These are phyloP conservation scores for Trichoderma cornu-damae DNA, from an alignment of 2,329 filamentous ascomycete genomes.

Conservation along the genomic window DNA sequence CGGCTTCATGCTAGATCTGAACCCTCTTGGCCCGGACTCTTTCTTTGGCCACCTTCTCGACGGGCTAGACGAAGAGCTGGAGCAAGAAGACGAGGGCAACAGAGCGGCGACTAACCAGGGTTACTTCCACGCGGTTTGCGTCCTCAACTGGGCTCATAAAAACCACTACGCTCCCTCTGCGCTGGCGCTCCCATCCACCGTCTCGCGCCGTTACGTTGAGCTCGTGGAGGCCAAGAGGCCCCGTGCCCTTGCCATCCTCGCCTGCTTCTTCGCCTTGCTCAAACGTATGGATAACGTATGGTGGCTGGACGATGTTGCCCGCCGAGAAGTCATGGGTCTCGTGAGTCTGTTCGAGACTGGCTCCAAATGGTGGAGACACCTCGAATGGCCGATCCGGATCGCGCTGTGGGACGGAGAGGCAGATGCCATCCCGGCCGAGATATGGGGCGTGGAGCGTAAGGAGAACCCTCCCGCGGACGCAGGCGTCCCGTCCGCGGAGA, in stretches of 20 bases:
- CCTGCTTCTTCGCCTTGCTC: constrained; percentile 61
- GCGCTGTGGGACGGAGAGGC: constrained; percentile 50
- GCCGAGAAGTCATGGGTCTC: constrained; percentile 60
- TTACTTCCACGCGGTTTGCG: constrained; percentile 60
- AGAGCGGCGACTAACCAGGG: constrained; percentile 41
- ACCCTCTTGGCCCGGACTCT: constrained; percentile 44
- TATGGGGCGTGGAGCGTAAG: constrained; percentile 52
- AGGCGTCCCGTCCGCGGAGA: constrained; percentile 32
- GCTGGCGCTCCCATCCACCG: constrained; percentile 59
- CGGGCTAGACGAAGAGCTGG: constrained; percentile 53
- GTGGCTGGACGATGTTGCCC: constrained; percentile 65
- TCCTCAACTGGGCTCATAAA: constrained; percentile 61
- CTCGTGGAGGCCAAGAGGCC: constrained; percentile 55
- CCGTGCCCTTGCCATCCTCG: constrained; percentile 58
- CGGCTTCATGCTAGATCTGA: constrained; percentile 55
- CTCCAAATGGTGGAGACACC: constrained; percentile 56
- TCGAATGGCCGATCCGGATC: constrained; percentile 57
- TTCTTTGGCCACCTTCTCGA: constrained; percentile 59
- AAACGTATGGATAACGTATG: constrained; percentile 58
- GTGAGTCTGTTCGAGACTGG: constrained; percentile 54
- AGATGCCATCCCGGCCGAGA: constrained; percentile 47
- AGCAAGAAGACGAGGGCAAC: constrained; percentile 30
- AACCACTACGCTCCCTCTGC: constrained; percentile 55
- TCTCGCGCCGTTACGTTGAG: constrained; percentile 57
- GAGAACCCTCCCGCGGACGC: constrained; percentile 30